Evolutionary conservation across 805 yeast species (phyloP).

Genomic region (Wickerhamomyces alni): DNA sequence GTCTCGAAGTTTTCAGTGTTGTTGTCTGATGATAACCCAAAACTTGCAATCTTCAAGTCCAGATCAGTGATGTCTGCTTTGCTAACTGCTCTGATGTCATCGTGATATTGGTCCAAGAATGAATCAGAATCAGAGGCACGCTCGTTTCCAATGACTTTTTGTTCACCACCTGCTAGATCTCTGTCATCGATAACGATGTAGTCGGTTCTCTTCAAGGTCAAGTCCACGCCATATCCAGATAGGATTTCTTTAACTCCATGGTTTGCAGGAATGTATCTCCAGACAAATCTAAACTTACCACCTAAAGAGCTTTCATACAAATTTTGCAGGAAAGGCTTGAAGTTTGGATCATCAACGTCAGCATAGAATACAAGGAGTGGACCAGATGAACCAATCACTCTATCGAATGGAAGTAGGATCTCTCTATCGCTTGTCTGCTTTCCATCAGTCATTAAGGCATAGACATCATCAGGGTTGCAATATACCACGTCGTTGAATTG

Average conservation of each 20-base stretch:
- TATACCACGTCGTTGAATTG: slow-evolving; percentile 46
- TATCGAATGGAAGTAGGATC: slow-evolving; percentile 43
- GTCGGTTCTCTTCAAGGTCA: slow-evolving; percentile 61
- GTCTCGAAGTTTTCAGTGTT: slow-evolving; percentile 29
- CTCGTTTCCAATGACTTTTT: slow-evolving; percentile 16
- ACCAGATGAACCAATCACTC: slow-evolving; percentile 48
- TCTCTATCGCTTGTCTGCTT: slow-evolving; percentile 13
- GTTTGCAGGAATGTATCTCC: slow-evolving; percentile 58
- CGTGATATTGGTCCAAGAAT: slow-evolving; percentile 19
- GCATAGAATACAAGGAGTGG: slow-evolving; percentile 69
- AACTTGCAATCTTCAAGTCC: slow-evolving; percentile 36
- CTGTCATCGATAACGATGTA: slow-evolving; percentile 62
- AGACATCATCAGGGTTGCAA: slow-evolving; percentile 68
- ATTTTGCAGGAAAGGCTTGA: slow-evolving; percentile 51
- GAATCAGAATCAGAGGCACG: slow-evolving; percentile 2
- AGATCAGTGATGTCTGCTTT: slow-evolving; percentile 29
- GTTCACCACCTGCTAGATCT: slow-evolving; percentile 26
- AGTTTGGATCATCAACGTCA: slow-evolving; percentile 42
- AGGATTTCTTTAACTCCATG: slow-evolving; percentile 25
- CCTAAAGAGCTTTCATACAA: slow-evolving; percentile 51
- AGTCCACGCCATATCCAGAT: slow-evolving; percentile 62
- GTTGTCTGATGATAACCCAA: slow-evolving; percentile 16
- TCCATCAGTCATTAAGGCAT: slow-evolving; percentile 61
- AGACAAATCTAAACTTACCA: slow-evolving; percentile 66
- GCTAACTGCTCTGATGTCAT: slow-evolving; percentile 26